Base-by-base conservation (phyloP, 2,329 filamentous ascomycete species). In the Ophiostoma himal-ulmi region DNA sequence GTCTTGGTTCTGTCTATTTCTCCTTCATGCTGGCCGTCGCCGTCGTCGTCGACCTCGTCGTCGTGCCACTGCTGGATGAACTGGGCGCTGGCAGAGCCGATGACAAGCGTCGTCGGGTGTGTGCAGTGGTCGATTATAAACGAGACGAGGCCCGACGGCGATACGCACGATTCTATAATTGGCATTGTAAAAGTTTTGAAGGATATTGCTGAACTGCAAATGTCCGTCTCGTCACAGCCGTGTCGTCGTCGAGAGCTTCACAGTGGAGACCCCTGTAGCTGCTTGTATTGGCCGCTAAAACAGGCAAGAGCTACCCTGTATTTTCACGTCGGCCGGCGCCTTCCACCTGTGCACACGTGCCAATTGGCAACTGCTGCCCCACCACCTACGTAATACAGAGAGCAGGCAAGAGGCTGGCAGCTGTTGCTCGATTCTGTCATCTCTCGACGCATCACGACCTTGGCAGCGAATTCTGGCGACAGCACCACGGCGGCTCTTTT, bases 31-130 rank as follows among this genome's bases (percentile, higher is more conserved):
- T 73, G 67, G 65, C 48, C 30, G 72, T 73, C 71, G 65, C 60
- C 67, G 30, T 60, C 62, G 26, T 71, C 65, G 48, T 48, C 60
- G 34, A 37, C 67, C 36, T 48, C 70, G 64, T 64, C 67, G 34
- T 62, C 57, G n/a, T 72, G 75, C 26, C 94, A 81, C 26, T 87
- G 81, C 1, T 83, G 77, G 13, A 93, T 78, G 75, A 97, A 96
- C 1, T 84, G 82, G 0, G 85, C 80, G 71, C 85, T 87, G 0
- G 87, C 82, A 20, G 85, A 87, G 78, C 92, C 93, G 73, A 97
- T 81, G 71, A 97, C 78, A 65, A 97, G 78, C 0, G 88, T 90
- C 0, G 88, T 90, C 2, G 86, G 86, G 70, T 85, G 78, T 3
- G 78, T 74, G 71, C 88, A 83, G 54, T 83, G 78, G 5, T 84